Base-by-base conservation (phyloP, 495 filamentous ascomycete species). In the Aspergillus hancockii region DNA sequence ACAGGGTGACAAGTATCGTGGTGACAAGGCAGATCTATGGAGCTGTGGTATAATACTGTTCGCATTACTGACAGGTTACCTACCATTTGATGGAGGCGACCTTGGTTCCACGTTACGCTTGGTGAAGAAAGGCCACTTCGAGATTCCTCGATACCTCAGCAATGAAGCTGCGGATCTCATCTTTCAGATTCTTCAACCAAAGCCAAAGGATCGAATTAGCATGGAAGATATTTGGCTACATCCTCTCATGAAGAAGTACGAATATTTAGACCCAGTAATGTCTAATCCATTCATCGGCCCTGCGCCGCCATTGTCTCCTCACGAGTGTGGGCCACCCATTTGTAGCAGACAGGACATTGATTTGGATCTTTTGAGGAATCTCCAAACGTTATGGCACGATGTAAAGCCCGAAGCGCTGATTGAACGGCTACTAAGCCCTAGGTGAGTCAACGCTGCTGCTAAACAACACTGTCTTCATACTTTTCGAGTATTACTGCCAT, bases 41-140 rank as follows among this genome's bases (percentile, higher is more conserved):
- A 96, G 91, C 71, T 89, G 93, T 69, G 94, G 94, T 8, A 87
- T 97, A 7, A 92, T 98, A 31, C 75, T 99, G 0, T 98, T 86
- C 64, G 92, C 89, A 14, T 82, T 93, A 68, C 78, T 99, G 22
- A 84, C 86, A 21, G 90, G 90, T 1, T 83, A 79, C 52, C 79
- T 96, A 3, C 94, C 94, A 1, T 98, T 97, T 67, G 88, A 93
- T 66, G 86, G 89, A 31, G 80, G 83, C 0, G 71, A 85, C 47
- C 65, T 89, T 18, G 61, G 67, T 1, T 71, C 66, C 8, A 85
- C 92, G 25, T 79, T 93, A 50, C 66, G 71, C 1, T 83, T 88
- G 61, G 90, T 96, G 13, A 80, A 84, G 52, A 83, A 80, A 34
- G 92, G 88, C 13, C 72, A 85, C 12, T 96, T 92, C 67, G 71